Evolutionary conservation across 1,284 basidiomycete genomes (phyloP), one percentile per base, ranked within the genome.

Genomic region (Chondrostereum purpureum): DNA sequence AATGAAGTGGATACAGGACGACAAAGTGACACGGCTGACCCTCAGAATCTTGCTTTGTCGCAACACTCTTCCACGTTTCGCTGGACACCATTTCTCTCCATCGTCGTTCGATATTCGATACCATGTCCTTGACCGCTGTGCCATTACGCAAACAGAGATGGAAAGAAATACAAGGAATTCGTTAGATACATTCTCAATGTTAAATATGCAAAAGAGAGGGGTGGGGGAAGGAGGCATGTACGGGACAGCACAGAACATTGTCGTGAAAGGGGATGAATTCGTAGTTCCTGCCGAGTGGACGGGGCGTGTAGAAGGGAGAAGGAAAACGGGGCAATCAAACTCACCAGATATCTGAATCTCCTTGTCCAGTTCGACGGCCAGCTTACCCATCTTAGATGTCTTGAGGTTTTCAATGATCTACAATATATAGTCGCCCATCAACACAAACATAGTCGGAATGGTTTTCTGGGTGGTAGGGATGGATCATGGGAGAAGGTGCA

Each of bases 81-180:
- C 57, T 49, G 8, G 55, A 54, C 50, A 83, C 66, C 62, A 87
- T 65, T 52, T 70, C 68, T 52, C 83, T 78, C 87, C 87, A 90
- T 68, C 79, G 80, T 59, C 76, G 78, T 68, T 88, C 84, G 67
- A 90, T 71, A 68, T 87, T 88, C 60, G 77, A 77, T 57, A 87
- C 87, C 83, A 90, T 86, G 69, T 90, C 88, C 80, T 87, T 86
- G 82, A 88, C 79, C 66, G 87, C 87, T 89, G n/a, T n/a, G n/a
- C n/a, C n/a, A n/a, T 71, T 60, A 60, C 53, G 68, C 66, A 57
- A 58, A 53, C 58, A 60, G 55, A 53, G 58, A 61, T 55, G 64
- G 55, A 62, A 63, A 62, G 65, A 62, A 63, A 57, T 54, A 55
- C 53, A 64, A 58, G 58, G 58, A 67, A 80, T 85, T 80, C 84